Conservation (phyloP, 768 basidiomycete genomes). For the Trametes cinnabarina region DNA sequence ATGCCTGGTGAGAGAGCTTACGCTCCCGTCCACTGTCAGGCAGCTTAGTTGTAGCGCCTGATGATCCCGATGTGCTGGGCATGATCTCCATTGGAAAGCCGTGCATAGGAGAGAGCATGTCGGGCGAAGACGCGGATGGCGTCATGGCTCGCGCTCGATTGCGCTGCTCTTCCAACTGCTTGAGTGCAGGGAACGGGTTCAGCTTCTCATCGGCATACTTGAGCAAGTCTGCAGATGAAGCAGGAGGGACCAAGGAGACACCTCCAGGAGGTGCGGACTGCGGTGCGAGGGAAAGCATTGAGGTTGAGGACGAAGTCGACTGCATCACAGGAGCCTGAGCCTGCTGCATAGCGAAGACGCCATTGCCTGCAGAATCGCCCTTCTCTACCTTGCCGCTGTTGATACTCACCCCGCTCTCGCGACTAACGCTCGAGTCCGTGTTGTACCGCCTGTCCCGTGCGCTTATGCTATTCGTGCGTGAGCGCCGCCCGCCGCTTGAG, state of each 20-base stretch:
- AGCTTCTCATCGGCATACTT: slow-evolving; percentile 80
- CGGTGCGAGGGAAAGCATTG: slow-evolving; percentile 59
- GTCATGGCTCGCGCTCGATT: slow-evolving; percentile 54
- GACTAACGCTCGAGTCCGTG: slow-evolving; percentile 69
- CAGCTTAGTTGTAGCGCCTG: slow-evolving; percentile 45
- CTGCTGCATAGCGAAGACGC: slow-evolving; percentile 37
- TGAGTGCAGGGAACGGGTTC: slow-evolving; percentile 87
- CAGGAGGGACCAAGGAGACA: slow-evolving; percentile 76
- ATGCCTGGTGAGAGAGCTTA: slow-evolving; percentile 64
- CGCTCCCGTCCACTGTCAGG: slow-evolving; percentile 56
- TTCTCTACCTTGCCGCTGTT: slow-evolving; percentile 62
- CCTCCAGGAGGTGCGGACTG: slow-evolving; percentile 49
- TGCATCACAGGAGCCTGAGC: slow-evolving; percentile 44
- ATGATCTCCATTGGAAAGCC: slow-evolving; percentile 42
- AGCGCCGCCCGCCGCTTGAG: slow-evolving; percentile 69
- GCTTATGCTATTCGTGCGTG: slow-evolving; percentile 74
- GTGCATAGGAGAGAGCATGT: slow-evolving; percentile 43
- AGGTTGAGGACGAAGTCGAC: slow-evolving; percentile 65
- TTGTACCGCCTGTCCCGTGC: slow-evolving; percentile 65
- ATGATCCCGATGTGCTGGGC: slow-evolving; percentile 44
- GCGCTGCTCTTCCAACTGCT: slow-evolving; percentile 72
- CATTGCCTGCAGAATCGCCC: slow-evolving; percentile 28
- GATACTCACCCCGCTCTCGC: slow-evolving; percentile 74
- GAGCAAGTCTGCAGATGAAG: slow-evolving; percentile 64
- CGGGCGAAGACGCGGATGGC: slow-evolving; percentile 48